Evolutionary conservation across 1,284 basidiomycete species (phyloP).

Genomic region (Pholiota adiposa): DNA sequence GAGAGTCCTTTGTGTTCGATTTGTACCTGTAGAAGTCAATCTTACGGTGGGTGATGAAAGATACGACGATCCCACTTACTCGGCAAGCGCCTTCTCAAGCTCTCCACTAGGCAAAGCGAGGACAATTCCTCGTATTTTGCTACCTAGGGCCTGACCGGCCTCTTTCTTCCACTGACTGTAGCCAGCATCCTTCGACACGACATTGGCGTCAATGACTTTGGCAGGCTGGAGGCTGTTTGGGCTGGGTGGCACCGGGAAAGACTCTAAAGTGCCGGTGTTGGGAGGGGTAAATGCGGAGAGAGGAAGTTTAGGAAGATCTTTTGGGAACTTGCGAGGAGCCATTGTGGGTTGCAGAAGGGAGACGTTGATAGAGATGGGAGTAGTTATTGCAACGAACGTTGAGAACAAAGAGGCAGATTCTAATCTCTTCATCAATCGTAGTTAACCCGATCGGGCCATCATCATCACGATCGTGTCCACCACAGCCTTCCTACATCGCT

Average conservation of each 20-base stretch:
- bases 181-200: slow-evolving; percentile 45
- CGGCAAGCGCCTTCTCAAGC: slow-evolving; percentile 44
- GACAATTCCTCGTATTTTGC: slow-evolving; percentile 56
- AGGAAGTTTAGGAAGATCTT: slow-evolving; percentile 68
- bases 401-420: slow-evolving; percentile 13
- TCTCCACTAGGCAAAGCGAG: slow-evolving; percentile 48
- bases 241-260: slow-evolving; percentile 69
- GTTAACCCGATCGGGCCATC: slow-evolving; percentile 19
- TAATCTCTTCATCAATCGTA: slow-evolving; percentile 30
- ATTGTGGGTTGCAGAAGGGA: slow-evolving; percentile 18
- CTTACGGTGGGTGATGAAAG: slow-evolving; percentile 7
- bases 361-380: slow-evolving; percentile 2
- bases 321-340: slow-evolving; percentile 57
- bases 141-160: slow-evolving; percentile 47
- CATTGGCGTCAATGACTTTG: slow-evolving; percentile 69
- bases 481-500: slow-evolving; percentile 10
- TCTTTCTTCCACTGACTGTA: slow-evolving; percentile 57
- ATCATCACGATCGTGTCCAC: slow-evolving; percentile 10
- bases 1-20: slow-evolving; percentile 35
- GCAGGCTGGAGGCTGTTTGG: slow-evolving; percentile 67
- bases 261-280: slow-evolving; percentile 64
- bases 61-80: slow-evolving; percentile 33
- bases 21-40: slow-evolving; percentile 35
- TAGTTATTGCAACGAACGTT: slow-evolving; percentile 9
- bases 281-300: slow-evolving; percentile 74